Evolutionary conservation across 2,329 filamentous ascomycete genomes (phyloP), one percentile per base, ranked within the genome.

Genomic region (Alternaria triticina): DNA sequence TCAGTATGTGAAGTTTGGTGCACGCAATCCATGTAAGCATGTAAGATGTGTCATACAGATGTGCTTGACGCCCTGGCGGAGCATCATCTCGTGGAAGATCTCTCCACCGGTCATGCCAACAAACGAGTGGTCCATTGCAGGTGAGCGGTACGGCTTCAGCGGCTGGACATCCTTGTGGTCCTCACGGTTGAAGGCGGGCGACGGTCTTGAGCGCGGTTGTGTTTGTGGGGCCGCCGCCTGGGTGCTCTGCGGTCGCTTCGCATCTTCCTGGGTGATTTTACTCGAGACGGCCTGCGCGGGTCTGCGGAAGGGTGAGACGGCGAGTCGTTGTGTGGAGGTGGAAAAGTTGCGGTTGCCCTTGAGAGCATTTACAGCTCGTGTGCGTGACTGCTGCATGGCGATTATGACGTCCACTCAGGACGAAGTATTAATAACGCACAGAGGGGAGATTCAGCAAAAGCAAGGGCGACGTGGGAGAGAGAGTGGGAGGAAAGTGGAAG

Each of bases 71-170:
- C 86, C 88, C 74, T 95, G 92, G 77, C 95, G 88, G 66, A 97
- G 86, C 94, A 99, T 97, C 95, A 98, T 98, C 83, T 98, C 95
- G 82, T 98, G 94, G 82, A 98, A 97, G 74, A 98, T 97, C 82
- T 97, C 91, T 78, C 96, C 96, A 78, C 96, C 95, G 54, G 89
- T 97, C 86, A 94, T 95, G 68, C 95, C 95, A 77, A 98, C 93
- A 81, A 98, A 97, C 64, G 82, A 84, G 72, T 86, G 83, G 75
- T 85, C 84, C 83, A 86, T 83, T 70, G 84, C 83, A 22, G 81
- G 83, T 58, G 81, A 77, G 63, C 79, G 77, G 76, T 81, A 84
- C 57, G 81, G 82, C 75, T 80, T 79, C 70, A 85, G 73, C 45
- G 83, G 83, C 70, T 83, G 81, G 58, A 83, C 79, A 72, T 82